Evolutionary conservation across 2,329 filamentous ascomycete genomes (phyloP).

Genomic region (Arthrobotrys pseudoclavata): DNA sequence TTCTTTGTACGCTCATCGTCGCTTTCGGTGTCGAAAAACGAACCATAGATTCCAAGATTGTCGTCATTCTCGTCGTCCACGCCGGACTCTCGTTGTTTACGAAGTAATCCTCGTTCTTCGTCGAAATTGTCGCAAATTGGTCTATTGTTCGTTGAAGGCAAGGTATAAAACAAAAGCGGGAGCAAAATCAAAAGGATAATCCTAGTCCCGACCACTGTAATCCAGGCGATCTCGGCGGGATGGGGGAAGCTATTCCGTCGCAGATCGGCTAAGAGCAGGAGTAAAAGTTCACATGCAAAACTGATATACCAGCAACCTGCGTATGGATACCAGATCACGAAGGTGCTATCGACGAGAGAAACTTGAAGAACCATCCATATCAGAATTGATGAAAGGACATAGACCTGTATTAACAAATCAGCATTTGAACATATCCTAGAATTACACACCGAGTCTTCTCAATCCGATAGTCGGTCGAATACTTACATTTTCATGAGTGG

Average conservation of each 20-base stretch:
- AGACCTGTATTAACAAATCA: constrained; percentile 67
- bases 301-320: constrained; percentile 75
- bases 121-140: constrained; percentile 60
- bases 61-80: constrained; percentile 68
- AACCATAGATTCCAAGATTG: constrained; percentile 64
- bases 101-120: constrained; percentile 62
- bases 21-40: constrained; percentile 66
- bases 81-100: constrained; percentile 61
- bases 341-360: constrained; percentile 70
- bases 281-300: constrained; percentile 71
- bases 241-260: constrained; percentile 59
- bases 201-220: constrained; percentile 55
- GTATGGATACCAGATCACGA: constrained; percentile 75
- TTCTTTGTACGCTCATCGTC: constrained; percentile 69
- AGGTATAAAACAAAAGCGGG: constrained; percentile 60
- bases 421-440: constrained; percentile 23
- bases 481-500: constrained; percentile 50
- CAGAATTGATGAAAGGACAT: constrained; percentile 74
- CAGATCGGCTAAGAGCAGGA: constrained; percentile 67
- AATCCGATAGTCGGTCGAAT: constrained; percentile 28
- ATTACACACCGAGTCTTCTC: constrained; percentile 59
- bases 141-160: constrained; percentile 59
- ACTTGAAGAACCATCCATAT: constrained; percentile 75
- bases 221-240: constrained; percentile 50
- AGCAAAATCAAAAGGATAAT: constrained; percentile 60